phyloP scores from a whole-genome alignment of 2,329 filamentous ascomycete genomes.

The Gnomoniopsis sp. region DNA sequence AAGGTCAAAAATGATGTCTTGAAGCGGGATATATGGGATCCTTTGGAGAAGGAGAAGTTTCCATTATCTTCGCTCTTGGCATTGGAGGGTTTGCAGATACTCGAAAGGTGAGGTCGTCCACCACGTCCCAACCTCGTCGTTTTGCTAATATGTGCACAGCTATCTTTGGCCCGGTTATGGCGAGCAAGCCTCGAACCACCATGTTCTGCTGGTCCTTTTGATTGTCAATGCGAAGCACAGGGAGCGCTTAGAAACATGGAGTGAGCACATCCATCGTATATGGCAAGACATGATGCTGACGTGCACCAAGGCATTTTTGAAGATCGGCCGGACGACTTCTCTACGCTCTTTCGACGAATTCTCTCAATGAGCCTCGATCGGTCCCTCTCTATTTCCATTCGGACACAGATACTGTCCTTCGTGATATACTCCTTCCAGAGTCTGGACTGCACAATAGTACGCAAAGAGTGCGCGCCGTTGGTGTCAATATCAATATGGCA shows the following conservation, averaged over 20 bases:
- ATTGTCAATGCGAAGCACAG: slow-evolving; percentile 85
- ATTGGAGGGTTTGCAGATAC: slow-evolving; percentile 83
- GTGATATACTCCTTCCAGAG: slow-evolving; percentile 92
- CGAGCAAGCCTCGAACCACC: slow-evolving; percentile 85
- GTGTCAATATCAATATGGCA: slow-evolving; percentile 97
- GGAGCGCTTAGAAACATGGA: slow-evolving; percentile 85
- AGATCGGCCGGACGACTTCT: slow-evolving; percentile 76
- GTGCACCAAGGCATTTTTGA: slow-evolving; percentile 63
- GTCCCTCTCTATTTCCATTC: slow-evolving; percentile 62
- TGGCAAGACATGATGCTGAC: slow-evolving; percentile 3
- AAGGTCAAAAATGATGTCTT: slow-evolving; percentile 82
- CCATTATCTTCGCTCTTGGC: slow-evolving; percentile 72
- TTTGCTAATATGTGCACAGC: slow-evolving; percentile 40
- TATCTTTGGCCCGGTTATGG: slow-evolving; percentile 94
- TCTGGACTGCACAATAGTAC: slow-evolving; percentile 80
- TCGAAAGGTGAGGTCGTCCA: slow-evolving; percentile 65
- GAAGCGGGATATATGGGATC: slow-evolving; percentile 86
- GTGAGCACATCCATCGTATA: slow-evolving; percentile 41
- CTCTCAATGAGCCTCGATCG: slow-evolving; percentile 80
- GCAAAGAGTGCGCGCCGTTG: slow-evolving; percentile 93
- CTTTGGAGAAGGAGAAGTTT: slow-evolving; percentile 78
- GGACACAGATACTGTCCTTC: slow-evolving; percentile 83
- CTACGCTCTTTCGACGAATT: slow-evolving; percentile 81
- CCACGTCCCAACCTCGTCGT: not conserved
- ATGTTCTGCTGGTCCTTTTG: slow-evolving; percentile 81